Evolutionary conservation across 495 filamentous ascomycete species (phyloP).

Genomic region (Aspergillus indologenus): DNA sequence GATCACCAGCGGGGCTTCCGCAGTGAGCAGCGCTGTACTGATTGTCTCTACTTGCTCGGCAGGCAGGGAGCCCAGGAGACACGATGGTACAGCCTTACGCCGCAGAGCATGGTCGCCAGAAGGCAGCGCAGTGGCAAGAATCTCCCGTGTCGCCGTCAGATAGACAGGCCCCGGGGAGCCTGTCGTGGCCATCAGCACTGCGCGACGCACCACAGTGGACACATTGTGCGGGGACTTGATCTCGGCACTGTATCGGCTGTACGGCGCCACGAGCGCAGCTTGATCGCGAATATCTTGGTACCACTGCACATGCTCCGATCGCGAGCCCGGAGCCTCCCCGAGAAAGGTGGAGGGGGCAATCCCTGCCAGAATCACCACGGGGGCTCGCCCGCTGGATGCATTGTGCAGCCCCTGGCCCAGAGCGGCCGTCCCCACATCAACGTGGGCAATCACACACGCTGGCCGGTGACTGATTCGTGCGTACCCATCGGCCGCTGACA

Average conservation of each 20-base stretch:
- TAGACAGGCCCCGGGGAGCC: constrained; percentile 29
- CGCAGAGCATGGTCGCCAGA: constrained; percentile 4
- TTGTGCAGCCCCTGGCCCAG: constrained; percentile 29
- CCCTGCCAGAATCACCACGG: constrained; percentile 29
- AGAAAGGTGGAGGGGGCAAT: constrained; percentile 21
- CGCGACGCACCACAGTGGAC: constrained; percentile 23
- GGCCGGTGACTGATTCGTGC: constrained; percentile 23
- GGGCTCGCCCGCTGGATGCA: constrained; percentile 27
- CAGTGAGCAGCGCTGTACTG: constrained; percentile 17
- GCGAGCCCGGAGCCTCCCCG: constrained; percentile 24
- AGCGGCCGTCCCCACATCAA: constrained; percentile 28
- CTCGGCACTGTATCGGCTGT: constrained; percentile 26
- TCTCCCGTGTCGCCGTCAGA: constrained; percentile 31
- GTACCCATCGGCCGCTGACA: constrained; percentile 30
- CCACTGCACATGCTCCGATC: constrained; percentile 30
- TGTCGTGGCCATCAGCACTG: constrained; percentile 27
- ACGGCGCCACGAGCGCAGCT: constrained; percentile 21
- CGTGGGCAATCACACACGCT: constrained; percentile 27
- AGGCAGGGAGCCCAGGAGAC: constrained; percentile 11
- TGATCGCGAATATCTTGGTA: constrained; percentile 30
- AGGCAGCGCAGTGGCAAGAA: constrained; percentile 21
- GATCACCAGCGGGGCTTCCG: constrained; percentile 24
- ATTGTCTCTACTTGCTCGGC: constrained; percentile 18
- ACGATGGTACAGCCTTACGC: constrained; percentile 12
- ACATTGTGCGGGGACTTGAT: constrained; percentile 26